Base-by-base conservation (phyloP, 2,329 filamentous ascomycete species). In the Cryphonectria carpinicola region DNA sequence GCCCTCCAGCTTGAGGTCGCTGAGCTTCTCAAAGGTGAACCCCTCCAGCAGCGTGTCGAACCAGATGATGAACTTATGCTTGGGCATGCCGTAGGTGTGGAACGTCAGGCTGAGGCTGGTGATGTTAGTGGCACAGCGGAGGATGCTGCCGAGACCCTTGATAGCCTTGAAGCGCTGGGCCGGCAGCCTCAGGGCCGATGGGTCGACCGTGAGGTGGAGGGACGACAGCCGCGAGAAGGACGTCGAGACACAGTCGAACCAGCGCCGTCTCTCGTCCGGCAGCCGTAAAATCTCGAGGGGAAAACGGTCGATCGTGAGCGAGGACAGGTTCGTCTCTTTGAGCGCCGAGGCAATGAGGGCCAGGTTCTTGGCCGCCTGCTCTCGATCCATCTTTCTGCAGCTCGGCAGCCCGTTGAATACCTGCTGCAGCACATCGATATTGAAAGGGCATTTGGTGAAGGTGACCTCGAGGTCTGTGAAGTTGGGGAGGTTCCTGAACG, bases 201-300 rank as follows among this genome's bases (percentile, higher is more conserved):
- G 78, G 74, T 84, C 83, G 62, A 85, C 72, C 11, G 79, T 80
- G 17, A 84, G 75, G 72, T 81, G 76, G 32, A 85, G 81, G 28
- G 75, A 78, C 0, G 79, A 76, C n/a, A 85, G 77, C 68, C 75
- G 78, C n/a, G 77, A 76, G 70, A 85, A 83, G 28, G 82, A 78
- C 66, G 70, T 68, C 46, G 79, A 78, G 7, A 79, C 80, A 66
- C 81, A 81, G 71, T 80, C 78, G 74, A 82, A 81, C 83, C 83
- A 84, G 70, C 81, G 79, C 17, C 75, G 76, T 35, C 82, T 80
- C 75, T 82, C 79, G 60, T 76, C 76, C 11, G 77, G 74, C 56
- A 80, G 68, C 65, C 80, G 79, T 72, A 84, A 82, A 22, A 83
- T 75, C 72, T 84, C 82, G 61, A 84, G 78, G 10, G 83, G 83